Base-by-base conservation (phyloP, 495 filamentous ascomycete genomes). In the Tuber umbilicatum region DNA sequence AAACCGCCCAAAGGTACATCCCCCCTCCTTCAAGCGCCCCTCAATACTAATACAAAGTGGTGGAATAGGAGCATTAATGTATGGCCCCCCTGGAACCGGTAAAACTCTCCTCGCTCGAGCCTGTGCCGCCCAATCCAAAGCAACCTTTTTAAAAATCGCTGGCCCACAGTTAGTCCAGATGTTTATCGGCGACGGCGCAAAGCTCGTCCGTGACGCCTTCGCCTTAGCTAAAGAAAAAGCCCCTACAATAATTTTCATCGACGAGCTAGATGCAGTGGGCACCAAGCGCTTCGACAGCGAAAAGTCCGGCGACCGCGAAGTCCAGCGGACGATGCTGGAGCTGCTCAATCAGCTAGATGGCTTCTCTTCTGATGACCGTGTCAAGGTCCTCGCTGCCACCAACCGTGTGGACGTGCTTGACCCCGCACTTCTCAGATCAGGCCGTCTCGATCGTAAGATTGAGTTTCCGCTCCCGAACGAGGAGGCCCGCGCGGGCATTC, bases 381-480 rank as follows among this genome's bases (percentile, higher is more conserved):
- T 99, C 88, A 99, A 99, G 85, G 95, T 99, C 5, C 90, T 99
- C 27, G 96, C 96, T 5, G 95, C 95, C 74, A 99, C 95, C 40
- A 99, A 99, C 87, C 92, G 95, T 77, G 93, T 99, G 70, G 95
- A 99, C 80, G 96, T 99, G 23, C 89, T 99, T 23, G 95, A 99
- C 83, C 95, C 95, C 2, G 95, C 95, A 14, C 87, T 99, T 45
- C 88, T 99, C 45, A 91, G 95, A 80, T 97, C 93, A 38, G 95
- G 95, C 55, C 93, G 95, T 86, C 86, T 99, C 76, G 95, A 99
- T 83, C 90, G 95, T 81, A 99, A 99, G 86, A 99, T 99, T 85
- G 95, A 99, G 85, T 99, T 99, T 86, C 96, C 95, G 5, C 88
- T 98, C 27, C 95, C 95, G n/a, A 99, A 98, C 85, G 95, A 98